Percentiles rank a stretch among this genome's conserved stretches.
These are phyloP conservation scores for Phaeoacremonium minimum DNA, from an alignment of 2,329 filamentous ascomycete genomes.

Conservation along the genomic window DNA sequence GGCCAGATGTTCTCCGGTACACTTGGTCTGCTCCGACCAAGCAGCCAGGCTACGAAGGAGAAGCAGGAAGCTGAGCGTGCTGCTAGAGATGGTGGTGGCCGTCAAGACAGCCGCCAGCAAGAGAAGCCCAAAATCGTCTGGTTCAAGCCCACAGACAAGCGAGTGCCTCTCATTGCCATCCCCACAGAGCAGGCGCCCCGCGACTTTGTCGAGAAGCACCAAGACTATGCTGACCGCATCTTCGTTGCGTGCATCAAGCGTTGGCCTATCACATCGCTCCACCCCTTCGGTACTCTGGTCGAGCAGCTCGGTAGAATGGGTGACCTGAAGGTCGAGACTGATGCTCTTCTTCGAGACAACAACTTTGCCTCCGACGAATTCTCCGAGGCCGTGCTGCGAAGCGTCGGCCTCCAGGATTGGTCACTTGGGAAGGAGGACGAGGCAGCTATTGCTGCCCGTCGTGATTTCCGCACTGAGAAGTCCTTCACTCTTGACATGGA, in stretches of 20 bases:
- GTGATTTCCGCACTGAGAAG: constrained; percentile 85
- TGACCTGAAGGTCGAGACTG: constrained; percentile 94
- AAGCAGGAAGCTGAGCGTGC: constrained; percentile 97
- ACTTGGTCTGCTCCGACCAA: constrained; percentile 86
- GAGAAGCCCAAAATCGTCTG: constrained; percentile 99
- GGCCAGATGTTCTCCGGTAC: constrained; percentile 99
- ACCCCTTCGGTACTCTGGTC: constrained; percentile 95
- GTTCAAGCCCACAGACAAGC: constrained; percentile 99
- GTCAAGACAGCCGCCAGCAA: constrained; percentile 77
- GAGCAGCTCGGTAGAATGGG: constrained; percentile 98
- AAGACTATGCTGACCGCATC: constrained; percentile 95
- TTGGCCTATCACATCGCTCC: constrained; percentile 98
- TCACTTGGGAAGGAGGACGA: constrained; percentile 80
- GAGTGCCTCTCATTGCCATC: constrained; percentile 95
- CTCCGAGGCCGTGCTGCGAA: constrained; percentile 91
- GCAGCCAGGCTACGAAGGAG: constrained; percentile 98
- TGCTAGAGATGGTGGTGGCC: constrained; percentile 77
- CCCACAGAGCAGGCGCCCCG: constrained; percentile 96
- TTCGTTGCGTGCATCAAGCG: constrained; percentile 99
- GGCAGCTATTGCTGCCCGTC: constrained; percentile 65
- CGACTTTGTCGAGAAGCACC: constrained; percentile 97
- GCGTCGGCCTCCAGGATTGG: constrained; percentile 90
- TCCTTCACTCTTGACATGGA: constrained; percentile 92
- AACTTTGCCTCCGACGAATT: constrained; percentile 98
- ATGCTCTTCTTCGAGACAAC: constrained; percentile 94